Evolutionary conservation across 1,139 yeast genomes (phyloP), one percentile per base, ranked within the genome.

Genomic region (Kodamaea sp.): DNA sequence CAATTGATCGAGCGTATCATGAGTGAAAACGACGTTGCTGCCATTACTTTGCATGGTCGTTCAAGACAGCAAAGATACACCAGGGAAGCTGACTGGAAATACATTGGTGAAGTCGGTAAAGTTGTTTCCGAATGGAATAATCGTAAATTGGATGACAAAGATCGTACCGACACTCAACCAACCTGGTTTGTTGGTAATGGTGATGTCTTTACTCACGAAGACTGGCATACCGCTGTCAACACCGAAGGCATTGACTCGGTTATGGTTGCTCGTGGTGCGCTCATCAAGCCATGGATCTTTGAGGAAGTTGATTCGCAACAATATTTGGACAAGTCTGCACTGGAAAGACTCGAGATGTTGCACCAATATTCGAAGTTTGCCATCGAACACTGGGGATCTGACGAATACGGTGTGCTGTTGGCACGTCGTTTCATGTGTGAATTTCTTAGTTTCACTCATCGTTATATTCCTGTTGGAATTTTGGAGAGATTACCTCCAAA

Each of bases 241-340:
- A 73, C 79, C 34, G 78, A 78, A 27, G 86, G 88, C 11, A 81
- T 90, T 39, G 98, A 94, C 63, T 81, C 94, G 28, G 95, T 89
- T 20, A 92, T 94, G 97, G 90, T 94, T 40, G 98, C 98, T 2
- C 78, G 99, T 53, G 98, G 97, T 39, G 97, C 97, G 1, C 76
- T 92, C 49, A 90, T 94, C 60, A 92, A 94, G 63, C 99, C 99
- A 34, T 92, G 99, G 99, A 87, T 92, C 36, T 92, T 92, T 54
- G 97, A 94, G 66, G 99, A 92, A 64, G 79, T 94, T 38, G 94
- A 90, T 41, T 73, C 94, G 7, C 80, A 81, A 54, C 97, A 92
- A 61, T 84, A 89, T 57, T 64, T 92, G 48, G 99, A 92, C 62
- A 94, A 92, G 63, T 72, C 88, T 2, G 82, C 96, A n/a, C 70